Evolutionary conservation across 2,329 filamentous ascomycete genomes (phyloP).

Genomic region (Pseudogymnoascus sp.): DNA sequence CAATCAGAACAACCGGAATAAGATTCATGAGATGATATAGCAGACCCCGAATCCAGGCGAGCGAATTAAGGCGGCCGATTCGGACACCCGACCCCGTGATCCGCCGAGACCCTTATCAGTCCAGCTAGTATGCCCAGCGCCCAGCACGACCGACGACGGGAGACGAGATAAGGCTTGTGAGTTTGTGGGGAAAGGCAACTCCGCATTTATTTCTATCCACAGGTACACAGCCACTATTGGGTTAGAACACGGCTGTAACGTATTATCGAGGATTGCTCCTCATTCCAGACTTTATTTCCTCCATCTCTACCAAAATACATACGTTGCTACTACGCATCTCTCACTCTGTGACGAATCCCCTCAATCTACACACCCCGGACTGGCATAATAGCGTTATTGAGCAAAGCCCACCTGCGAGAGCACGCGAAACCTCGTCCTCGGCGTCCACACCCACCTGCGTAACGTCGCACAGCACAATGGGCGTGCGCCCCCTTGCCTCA

Average conservation of each 20-base stretch:
- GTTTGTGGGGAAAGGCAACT: slow-evolving; percentile 5
- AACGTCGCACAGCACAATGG: slow-evolving; percentile 4
- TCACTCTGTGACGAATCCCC: not conserved
- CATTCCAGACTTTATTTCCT: not conserved
- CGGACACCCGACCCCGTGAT: slow-evolving; percentile 1
- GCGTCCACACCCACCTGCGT: not conserved
- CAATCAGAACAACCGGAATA: not conserved
- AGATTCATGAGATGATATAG: not conserved
- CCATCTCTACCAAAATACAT: not conserved
- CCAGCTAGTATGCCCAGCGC: not conserved
- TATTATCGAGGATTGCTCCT: not conserved
- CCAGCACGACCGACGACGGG: not conserved
- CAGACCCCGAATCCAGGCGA: not conserved
- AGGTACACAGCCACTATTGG: slow-evolving; percentile 2
- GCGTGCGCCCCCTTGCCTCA: not conserved
- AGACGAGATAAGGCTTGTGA: slow-evolving; percentile 7
- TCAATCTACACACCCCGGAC: not conserved
- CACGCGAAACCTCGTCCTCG: not conserved
- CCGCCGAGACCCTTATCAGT: not conserved
- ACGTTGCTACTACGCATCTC: not conserved
- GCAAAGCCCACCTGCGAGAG: not conserved
- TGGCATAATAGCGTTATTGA: not conserved
- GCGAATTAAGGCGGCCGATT: slow-evolving; percentile 5
- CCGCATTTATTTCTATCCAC: slow-evolving; percentile 2
- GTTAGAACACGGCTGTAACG: not conserved